Evolutionary conservation across 2,329 filamentous ascomycete species (phyloP).

Genomic region (Microthyrium microscopicum): DNA sequence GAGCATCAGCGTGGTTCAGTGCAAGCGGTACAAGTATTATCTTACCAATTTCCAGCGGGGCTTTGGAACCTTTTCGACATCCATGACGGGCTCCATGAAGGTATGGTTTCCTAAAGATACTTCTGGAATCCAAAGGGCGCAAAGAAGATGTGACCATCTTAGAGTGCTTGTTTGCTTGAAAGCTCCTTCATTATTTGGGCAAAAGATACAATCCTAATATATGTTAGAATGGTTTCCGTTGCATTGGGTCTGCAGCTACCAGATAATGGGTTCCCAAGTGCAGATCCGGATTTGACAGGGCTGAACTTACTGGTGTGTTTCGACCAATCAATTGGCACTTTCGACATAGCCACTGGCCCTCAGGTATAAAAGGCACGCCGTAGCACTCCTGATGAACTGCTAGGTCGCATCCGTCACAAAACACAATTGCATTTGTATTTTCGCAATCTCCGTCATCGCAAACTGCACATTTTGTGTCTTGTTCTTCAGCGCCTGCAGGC

Average conservation of each 20-base stretch:
- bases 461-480: constrained; percentile 92
- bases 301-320: constrained; percentile 64
- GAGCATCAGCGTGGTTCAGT: constrained; percentile 10
- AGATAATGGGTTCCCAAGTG: too few species aligned
- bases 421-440: constrained; percentile 97
- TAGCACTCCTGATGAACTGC: constrained; percentile 99
- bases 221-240: constrained; percentile 14
- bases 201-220: constrained; percentile 79
- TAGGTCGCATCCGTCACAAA: constrained; percentile 93
- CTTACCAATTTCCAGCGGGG: constrained; percentile 68
- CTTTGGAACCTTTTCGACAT: constrained; percentile 93
- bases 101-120: constrained; percentile 89
- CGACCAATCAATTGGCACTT: constrained; percentile 93
- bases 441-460: constrained; percentile 99
- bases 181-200: constrained; percentile 88
- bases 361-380: constrained; percentile 93
- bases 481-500: constrained; percentile 65
- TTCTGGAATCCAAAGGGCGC: constrained; percentile 97
- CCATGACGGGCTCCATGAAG: constrained; percentile 96
- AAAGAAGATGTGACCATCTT: constrained; percentile 92
- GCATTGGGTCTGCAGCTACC: too few species aligned
- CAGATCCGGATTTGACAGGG: too few species aligned
- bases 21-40: not conserved
- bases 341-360: constrained; percentile 94
- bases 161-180: constrained; percentile 97